phyloP scores from a whole-genome alignment of 148 eudicot genomes.

The Heliosperma pusillum region DNA sequence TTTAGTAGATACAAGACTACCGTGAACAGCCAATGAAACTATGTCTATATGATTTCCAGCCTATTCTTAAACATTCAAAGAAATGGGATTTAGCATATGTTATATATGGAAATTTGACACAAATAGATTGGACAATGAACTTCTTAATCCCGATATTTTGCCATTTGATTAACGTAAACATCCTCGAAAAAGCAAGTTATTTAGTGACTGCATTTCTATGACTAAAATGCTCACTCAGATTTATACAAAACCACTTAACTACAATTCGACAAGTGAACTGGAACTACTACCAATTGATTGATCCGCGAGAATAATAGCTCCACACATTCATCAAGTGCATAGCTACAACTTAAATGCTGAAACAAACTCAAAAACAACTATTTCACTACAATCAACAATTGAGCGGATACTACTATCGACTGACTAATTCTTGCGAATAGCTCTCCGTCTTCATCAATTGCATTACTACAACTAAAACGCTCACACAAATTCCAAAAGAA shows the following conservation, averaged over 20 bases:
- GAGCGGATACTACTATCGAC: background rate
- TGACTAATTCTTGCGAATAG: too few species aligned
- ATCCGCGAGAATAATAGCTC: background rate
- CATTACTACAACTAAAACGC: too few species aligned
- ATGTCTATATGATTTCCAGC: background rate
- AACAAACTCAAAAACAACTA: background rate
- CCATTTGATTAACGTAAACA: background rate
- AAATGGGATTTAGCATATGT: background rate
- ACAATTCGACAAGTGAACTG: background rate
- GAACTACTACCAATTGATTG: background rate
- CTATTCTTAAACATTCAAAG: too few species aligned
- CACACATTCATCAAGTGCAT: background rate
- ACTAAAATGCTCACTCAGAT: background rate
- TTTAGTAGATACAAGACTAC: background rate
- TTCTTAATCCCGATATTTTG: background rate
- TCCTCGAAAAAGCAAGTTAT: background rate
- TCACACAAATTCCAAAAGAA: too few species aligned
- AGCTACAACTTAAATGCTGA: background rate
- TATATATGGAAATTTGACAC: constrained; percentile 4
- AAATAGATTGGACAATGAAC: background rate
- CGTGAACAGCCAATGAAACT: background rate
- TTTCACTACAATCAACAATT: background rate
- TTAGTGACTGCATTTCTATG: background rate
- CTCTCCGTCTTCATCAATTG: too few species aligned
- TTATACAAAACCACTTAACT: background rate